phyloP scores from a whole-genome alignment of 768 basidiomycete genomes.

The Porphyrellus cyaneotinctus region DNA sequence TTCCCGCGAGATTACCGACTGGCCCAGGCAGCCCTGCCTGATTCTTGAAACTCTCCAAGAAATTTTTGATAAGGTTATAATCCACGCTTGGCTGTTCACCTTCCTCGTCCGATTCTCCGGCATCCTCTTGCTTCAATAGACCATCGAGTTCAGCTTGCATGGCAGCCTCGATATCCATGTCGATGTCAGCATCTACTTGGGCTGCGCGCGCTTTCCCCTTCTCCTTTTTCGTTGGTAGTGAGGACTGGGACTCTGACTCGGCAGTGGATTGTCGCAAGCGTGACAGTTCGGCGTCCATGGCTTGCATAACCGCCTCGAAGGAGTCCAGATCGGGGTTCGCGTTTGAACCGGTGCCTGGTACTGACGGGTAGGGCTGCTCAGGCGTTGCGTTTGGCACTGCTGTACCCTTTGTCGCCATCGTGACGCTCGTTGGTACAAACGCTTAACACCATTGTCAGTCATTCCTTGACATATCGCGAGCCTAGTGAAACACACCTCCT shows the following conservation, averaged over 20 bases:
- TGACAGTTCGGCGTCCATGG: conserved; percentile 84
- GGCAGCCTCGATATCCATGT: conserved; percentile 71
- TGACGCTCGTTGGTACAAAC: conserved; percentile 47
- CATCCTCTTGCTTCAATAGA: conserved; percentile 48
- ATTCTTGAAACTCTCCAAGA: conserved; percentile 92
- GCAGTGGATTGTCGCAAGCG: conserved; percentile 35
- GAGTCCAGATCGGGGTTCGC: conserved; percentile 76
- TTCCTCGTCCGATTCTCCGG: conserved; percentile 51
- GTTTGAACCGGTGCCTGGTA: conserved; percentile 38
- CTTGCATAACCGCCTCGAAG: conserved; percentile 94
- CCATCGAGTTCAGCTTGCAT: conserved; percentile 87
- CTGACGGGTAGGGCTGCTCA: conserved; percentile 18
- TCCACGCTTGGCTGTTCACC: conserved; percentile 54
- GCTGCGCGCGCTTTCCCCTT: conserved; percentile 35
- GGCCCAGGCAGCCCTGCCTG: conserved; percentile 89
- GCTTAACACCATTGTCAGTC: conserved; percentile 35
- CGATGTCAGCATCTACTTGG: conserved; percentile 41
- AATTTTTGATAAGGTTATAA: conserved; percentile 93
- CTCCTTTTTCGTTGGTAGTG: conserved; percentile 38
- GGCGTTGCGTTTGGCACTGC: conserved; percentile 6
- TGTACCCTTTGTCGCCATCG: conserved; percentile 1
- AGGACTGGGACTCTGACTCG: conserved; percentile 13
- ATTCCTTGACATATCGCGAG: not conserved
- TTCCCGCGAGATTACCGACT: conserved; percentile 83
- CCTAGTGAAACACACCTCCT: conserved; percentile 60